A percentile compares a stretch with the other conserved stretches of the same genome.
phyloP scores from a whole-genome alignment of 2,329 filamentous ascomycete species.

The Helotiales sp. region DNA sequence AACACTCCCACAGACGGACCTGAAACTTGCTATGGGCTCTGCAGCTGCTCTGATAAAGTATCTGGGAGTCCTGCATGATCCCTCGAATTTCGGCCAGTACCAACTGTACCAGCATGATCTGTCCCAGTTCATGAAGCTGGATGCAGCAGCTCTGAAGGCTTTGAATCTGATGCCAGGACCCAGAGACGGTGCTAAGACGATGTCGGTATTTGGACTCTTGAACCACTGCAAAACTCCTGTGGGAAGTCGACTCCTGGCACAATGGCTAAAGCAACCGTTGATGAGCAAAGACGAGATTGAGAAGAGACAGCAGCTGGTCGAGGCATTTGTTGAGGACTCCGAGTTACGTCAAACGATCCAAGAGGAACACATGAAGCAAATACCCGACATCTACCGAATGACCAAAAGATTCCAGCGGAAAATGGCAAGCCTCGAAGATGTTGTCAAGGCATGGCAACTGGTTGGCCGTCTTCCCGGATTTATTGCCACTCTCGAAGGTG shows the following conservation, averaged over 20 bases:
- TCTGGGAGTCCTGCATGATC: conserved; percentile 84
- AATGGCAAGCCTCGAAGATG: conserved; percentile 90
- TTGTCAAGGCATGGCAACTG: conserved; percentile 93
- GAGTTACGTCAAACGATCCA: conserved; percentile 95
- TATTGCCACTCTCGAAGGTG: conserved; percentile 83
- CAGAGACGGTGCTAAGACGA: conserved; percentile 92
- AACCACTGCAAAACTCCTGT: conserved; percentile 98
- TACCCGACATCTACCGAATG: conserved; percentile 91
- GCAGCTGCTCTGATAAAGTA: conserved; percentile 95
- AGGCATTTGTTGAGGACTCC: conserved; percentile 92
- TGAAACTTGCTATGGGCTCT: conserved; percentile 95
- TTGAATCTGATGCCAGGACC: conserved; percentile 97
- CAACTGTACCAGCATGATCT: conserved; percentile 97
- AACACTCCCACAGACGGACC: conserved; percentile 83
- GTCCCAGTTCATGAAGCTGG: conserved; percentile 97
- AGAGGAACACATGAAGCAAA: conserved; percentile 89
- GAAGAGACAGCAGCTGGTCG: conserved; percentile 89
- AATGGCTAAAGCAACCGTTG: conserved; percentile 97
- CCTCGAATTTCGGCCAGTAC: conserved; percentile 96
- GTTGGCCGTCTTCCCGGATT: conserved; percentile 90
- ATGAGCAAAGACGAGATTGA: conserved; percentile 92
- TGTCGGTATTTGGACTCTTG: conserved; percentile 92
- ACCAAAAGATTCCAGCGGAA: conserved; percentile 94
- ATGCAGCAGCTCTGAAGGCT: conserved; percentile 90
- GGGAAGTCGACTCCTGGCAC: conserved; percentile 85